Evolutionary conservation across 2,329 filamentous ascomycete species (phyloP).

Genomic region (Epichloe aotearoae): DNA sequence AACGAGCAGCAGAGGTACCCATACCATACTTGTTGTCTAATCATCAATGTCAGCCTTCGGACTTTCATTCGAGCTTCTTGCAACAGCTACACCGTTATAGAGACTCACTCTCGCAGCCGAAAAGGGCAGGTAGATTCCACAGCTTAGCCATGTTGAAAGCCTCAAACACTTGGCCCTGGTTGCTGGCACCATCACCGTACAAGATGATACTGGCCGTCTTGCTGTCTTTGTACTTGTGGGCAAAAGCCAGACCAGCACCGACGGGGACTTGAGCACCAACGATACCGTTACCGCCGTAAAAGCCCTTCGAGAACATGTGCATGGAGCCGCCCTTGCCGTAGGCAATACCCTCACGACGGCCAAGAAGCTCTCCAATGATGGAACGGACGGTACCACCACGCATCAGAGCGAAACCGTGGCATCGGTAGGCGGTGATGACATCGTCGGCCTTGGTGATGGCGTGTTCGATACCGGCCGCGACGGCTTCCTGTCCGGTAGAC

Average conservation of each 20-base stretch:
- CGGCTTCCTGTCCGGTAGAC: conserved; percentile 94
- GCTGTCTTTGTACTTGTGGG: conserved; percentile 83
- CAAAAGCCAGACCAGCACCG: conserved; percentile 90
- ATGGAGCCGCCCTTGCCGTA: conserved; percentile 99
- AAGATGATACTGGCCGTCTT: conserved; percentile 79
- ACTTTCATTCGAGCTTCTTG: too few relatives aligned
- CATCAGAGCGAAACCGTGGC: conserved; percentile 97
- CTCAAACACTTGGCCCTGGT: conserved; percentile 99
- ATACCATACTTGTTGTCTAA: conserved; percentile 99
- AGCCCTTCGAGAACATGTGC: conserved; percentile 98
- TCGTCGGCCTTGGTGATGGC: conserved; percentile 86
- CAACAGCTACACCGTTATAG: too few relatives aligned
- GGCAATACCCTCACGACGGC: conserved; percentile 88
- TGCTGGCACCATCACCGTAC: conserved; percentile 96
- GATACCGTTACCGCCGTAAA: conserved; percentile 98
- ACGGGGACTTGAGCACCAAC: conserved; percentile 97
- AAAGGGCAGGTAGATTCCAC: conserved; percentile 90
- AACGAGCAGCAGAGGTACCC: conserved; percentile 90
- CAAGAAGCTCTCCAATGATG: conserved; percentile 92
- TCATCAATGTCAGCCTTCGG: not conserved
- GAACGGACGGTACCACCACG: conserved; percentile 80
- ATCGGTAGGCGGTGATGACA: conserved; percentile 95
- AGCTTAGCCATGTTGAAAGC: conserved; percentile 99
- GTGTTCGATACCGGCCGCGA: conserved; percentile 93
- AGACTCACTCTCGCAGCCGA: conserved; percentile 90